A percentile compares a stretch with the other conserved stretches of the same genome.
These are phyloP conservation scores for Penicillium sp. DNA, from an alignment of 2,329 filamentous ascomycete species.

Conservation along the genomic window DNA sequence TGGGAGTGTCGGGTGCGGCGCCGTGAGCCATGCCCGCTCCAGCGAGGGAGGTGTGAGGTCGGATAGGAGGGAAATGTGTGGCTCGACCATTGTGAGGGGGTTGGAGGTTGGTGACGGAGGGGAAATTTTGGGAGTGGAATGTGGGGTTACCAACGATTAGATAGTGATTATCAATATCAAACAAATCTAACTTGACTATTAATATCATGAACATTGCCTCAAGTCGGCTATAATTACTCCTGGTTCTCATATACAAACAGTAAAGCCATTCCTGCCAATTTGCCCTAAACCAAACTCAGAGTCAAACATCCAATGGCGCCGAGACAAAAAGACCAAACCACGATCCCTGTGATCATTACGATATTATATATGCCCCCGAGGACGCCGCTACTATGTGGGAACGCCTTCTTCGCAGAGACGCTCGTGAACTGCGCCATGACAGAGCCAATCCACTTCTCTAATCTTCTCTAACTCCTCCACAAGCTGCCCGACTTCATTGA, in stretches of 20 bases:
- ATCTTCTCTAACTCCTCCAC: conserved; percentile 56
- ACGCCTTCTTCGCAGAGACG: conserved; percentile 39
- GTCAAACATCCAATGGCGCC: neutral
- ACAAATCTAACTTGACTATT: no score
- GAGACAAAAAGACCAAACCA: neutral
- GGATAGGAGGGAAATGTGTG: conserved; percentile 43
- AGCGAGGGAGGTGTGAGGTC: conserved; percentile 51
- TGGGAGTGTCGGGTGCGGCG: conserved; percentile 80
- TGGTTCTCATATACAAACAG: neutral
- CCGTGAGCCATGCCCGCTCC: conserved; percentile 74
- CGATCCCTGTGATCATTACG: neutral
- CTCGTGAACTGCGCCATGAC: conserved; percentile 56
- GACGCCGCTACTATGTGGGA: conserved; percentile 17
- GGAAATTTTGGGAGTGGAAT: conserved; percentile 11
- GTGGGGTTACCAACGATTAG: conserved; percentile 7
- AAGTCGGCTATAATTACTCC: neutral
- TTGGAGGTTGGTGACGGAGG: conserved; percentile 1
- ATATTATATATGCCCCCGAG: conserved; percentile 6
- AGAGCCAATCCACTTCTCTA: conserved; percentile 55
- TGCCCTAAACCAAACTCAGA: conserved; percentile 1
- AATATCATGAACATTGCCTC: neutral
- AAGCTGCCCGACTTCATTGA: conserved; percentile 55
- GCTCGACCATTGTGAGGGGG: conserved; percentile 4
- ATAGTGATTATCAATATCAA: conserved; percentile 1
- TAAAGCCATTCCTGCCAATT: conserved; percentile 11